Conservation (phyloP, 495 filamentous ascomycete genomes). For the Astrothelium macrocarpum region DNA sequence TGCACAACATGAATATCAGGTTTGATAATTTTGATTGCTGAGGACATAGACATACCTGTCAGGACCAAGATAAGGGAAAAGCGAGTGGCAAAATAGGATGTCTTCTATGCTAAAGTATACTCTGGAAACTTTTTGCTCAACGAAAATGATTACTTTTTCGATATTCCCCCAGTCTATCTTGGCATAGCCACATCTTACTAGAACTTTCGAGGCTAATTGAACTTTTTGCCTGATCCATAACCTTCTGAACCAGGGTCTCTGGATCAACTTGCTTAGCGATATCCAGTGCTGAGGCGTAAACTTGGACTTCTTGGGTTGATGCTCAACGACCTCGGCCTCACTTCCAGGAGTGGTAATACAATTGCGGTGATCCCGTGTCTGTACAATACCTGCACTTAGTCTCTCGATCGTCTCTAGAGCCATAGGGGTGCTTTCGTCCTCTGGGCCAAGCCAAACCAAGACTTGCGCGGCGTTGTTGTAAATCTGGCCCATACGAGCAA, state of each 20-base stretch:
- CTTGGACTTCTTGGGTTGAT: not conserved
- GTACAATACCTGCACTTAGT: not conserved
- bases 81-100: not conserved
- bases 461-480: constrained; percentile 12
- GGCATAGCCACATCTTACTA: not conserved
- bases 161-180: not conserved
- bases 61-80: not conserved
- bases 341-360: not conserved
- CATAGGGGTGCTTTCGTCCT: not conserved
- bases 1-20: no score
- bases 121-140: not conserved
- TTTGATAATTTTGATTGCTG: not conserved
- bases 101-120: not conserved
- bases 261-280: not conserved
- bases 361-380: not conserved
- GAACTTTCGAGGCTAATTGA: not conserved
- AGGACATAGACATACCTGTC: not conserved
- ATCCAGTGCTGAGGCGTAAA: not conserved
- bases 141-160: not conserved
- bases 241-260: constrained; percentile 6
- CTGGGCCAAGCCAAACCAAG: constrained; percentile 7
- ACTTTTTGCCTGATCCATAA: constrained; percentile 8
- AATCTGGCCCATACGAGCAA: constrained; percentile 26
- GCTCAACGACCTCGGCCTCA: not conserved
- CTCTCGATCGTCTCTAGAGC: not conserved